These are phyloP conservation scores for Microbotryum scabiosae DNA, from an alignment of 1,284 basidiomycete genomes.

Conservation along the genomic window DNA sequence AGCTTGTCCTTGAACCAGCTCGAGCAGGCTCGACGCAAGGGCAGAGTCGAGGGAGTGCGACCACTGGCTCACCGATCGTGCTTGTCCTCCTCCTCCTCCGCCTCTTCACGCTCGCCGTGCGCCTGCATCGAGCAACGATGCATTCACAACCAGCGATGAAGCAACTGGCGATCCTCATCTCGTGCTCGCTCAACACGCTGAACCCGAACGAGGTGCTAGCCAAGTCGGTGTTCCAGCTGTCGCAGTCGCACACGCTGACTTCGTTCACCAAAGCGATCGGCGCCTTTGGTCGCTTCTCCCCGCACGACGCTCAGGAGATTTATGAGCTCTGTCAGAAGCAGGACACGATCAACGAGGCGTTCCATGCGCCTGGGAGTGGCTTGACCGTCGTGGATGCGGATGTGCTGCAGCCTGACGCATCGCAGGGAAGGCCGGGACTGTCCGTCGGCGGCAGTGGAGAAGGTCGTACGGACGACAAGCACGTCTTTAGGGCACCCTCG, in stretches of 20 bases:
- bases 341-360: slow-evolving; percentile 24
- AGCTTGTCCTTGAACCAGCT: too few relatives aligned
- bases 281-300: slow-evolving; percentile 77
- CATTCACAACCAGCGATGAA: slow-evolving; percentile 1
- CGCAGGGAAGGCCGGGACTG: slow-evolving; percentile 11
- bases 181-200: slow-evolving; percentile 63
- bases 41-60: too few relatives aligned
- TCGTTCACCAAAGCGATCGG: slow-evolving; percentile 53
- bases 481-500: slow-evolving; percentile 43
- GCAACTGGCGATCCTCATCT: slow-evolving; percentile 45
- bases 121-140: too few relatives aligned
- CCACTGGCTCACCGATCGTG: too few relatives aligned
- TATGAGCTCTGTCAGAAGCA: slow-evolving; percentile 30
- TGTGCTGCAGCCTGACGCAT: slow-evolving; percentile 14
- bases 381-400: slow-evolving; percentile 14
- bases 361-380: slow-evolving; percentile 13
- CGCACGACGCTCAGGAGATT: slow-evolving; percentile 52
- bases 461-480: slow-evolving; percentile 27
- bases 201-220: slow-evolving; percentile 77
- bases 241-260: slow-evolving; percentile 8
- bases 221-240: slow-evolving; percentile 63
- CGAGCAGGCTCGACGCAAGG: too few relatives aligned
- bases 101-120: too few relatives aligned
- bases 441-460: not conserved
- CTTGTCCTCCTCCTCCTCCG: too few relatives aligned